phyloP scores from a whole-genome alignment of 345 rosid species.

The Odontarrhena argentea region DNA sequence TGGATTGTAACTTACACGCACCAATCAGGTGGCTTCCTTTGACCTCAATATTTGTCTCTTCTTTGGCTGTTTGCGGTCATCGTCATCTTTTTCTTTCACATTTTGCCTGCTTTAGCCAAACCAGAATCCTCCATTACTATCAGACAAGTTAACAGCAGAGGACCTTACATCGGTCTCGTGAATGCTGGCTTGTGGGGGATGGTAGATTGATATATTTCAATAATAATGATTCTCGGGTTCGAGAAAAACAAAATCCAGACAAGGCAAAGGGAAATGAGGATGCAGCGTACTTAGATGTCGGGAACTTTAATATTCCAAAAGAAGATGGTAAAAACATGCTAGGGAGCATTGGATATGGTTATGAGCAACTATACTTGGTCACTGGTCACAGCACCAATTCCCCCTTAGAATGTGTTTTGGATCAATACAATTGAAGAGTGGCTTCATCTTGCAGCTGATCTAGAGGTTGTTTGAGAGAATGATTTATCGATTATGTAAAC shows the following conservation, averaged over 20 bases:
- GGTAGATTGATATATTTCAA: slow-evolving; percentile 34
- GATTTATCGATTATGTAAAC: no score
- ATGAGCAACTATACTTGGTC: slow-evolving; percentile 45
- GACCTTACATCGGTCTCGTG: slow-evolving; percentile 53
- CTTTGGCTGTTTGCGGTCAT: slow-evolving; percentile 1
- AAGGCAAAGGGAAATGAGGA: slow-evolving; percentile 27
- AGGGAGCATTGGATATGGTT: slow-evolving; percentile 45
- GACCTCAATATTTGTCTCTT: slow-evolving; percentile 14
- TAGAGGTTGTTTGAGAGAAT: slow-evolving; percentile 45
- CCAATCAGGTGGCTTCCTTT: slow-evolving; percentile 23
- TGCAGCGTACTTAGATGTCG: slow-evolving; percentile 42
- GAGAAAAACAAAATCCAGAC: slow-evolving; percentile 43
- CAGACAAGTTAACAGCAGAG: slow-evolving; percentile 44
- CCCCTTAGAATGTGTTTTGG: slow-evolving; percentile 44
- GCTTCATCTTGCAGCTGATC: slow-evolving; percentile 51
- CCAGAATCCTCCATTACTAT: slow-evolving; percentile 27
- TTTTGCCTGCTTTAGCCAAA: slow-evolving; percentile 28
- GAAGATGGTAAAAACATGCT: slow-evolving; percentile 41
- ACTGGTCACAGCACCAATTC: slow-evolving; percentile 33
- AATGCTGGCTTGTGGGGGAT: slow-evolving; percentile 60
- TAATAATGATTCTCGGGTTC: neutral
- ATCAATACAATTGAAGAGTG: slow-evolving; percentile 42
- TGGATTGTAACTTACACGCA: slow-evolving; percentile 1
- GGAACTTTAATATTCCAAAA: slow-evolving; percentile 45
- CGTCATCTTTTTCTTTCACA: slow-evolving; percentile 17